phyloP scores from a whole-genome alignment of 345 rosid genomes.

The Eucalyptus sp. region DNA sequence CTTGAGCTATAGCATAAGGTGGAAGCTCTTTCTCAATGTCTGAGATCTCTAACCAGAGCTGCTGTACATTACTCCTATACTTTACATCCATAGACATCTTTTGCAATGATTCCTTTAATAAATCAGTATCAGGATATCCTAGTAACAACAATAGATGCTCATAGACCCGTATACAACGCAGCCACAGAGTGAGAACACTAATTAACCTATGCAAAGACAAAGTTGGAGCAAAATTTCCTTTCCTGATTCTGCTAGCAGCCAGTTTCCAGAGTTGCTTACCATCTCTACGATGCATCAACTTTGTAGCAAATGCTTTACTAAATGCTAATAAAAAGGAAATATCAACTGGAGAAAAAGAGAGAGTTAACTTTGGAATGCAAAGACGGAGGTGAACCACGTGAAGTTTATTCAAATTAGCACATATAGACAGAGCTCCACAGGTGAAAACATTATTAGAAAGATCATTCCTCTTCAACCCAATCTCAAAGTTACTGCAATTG shows the following conservation, averaged over 20 bases:
- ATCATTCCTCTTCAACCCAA: conserved; percentile 45
- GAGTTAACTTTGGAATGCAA: conserved; percentile 35
- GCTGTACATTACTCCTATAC: conserved; percentile 29
- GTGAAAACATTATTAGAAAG: conserved; percentile 10
- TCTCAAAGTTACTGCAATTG: conserved; percentile 32
- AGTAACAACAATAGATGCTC: conserved; percentile 41
- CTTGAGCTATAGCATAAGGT: conserved; percentile 71
- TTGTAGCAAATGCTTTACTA: conserved; percentile 28
- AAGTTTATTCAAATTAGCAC: conserved; percentile 34
- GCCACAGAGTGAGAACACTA: conserved; percentile 43
- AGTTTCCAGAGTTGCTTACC: conserved; percentile 76
- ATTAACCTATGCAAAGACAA: conserved; percentile 45
- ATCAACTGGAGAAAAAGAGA: conserved; percentile 50
- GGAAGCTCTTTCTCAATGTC: conserved; percentile 61
- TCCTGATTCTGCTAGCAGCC: conserved; percentile 58
- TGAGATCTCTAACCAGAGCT: conserved; percentile 46
- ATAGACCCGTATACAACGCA: conserved; percentile 54
- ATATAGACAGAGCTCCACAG: conserved; percentile 18
- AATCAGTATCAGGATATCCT: conserved; percentile 39
- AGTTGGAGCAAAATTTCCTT: conserved; percentile 37
- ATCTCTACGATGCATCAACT: conserved; percentile 29
- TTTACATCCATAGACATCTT: conserved; percentile 34
- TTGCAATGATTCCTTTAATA: conserved; percentile 21
- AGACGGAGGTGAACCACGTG: conserved; percentile 32
- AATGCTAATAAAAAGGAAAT: conserved; percentile 36